Evolutionary conservation across 768 basidiomycete species (phyloP), one percentile per base, ranked within the genome.

Genomic region (Lactifluus piperatus): DNA sequence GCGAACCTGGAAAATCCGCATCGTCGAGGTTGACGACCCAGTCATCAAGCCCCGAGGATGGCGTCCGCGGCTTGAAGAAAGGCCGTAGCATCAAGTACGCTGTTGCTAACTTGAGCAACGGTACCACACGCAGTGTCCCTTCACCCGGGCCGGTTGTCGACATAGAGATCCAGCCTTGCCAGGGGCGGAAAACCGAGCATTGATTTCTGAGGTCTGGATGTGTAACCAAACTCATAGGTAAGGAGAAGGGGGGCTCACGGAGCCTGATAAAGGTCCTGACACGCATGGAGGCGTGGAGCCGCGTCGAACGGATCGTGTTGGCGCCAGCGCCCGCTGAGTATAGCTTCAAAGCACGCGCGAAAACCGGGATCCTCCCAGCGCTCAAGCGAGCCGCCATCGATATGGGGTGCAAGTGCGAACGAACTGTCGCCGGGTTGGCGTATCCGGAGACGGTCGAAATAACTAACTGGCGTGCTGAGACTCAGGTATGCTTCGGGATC

Each of bases 391-490:
- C 88, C 88, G 7, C 88, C 89, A 80, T 73, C 66, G 26, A 54
- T 27, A 44, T 86, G 83, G 11, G 86, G 83, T 0, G 83, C 86
- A 2, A 90, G 72, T 0, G 81, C 77, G 66, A 90, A 90, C 49
- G 77, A 76, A 13, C 75, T 70, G 60, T 88, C 88, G 0, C 88
- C 90, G 0, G 88, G 86, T 29, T 76, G 77, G 5, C 90, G 79
- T 48, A 90, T 86, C 2, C 88, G 78, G 11, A 91, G 72, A 6
- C 89, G 78, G 70, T 92, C 89, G 58, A 82, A 86, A 69, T 91
- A 91, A 1, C 83, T 81, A n/a, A 91, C 71, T 0, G 87, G 86
- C 3, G 76, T 81, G 11, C 71, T 64, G 29, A 88, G 74, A 57
- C 73, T 75, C 55, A 85, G 69, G 27, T 71, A 68, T 27, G 77